A percentile compares a stretch with the other conserved stretches of the same genome.
phyloP scores from a whole-genome alignment of 2,329 filamentous ascomycete genomes.

The Aspergillus quadricinctus region DNA sequence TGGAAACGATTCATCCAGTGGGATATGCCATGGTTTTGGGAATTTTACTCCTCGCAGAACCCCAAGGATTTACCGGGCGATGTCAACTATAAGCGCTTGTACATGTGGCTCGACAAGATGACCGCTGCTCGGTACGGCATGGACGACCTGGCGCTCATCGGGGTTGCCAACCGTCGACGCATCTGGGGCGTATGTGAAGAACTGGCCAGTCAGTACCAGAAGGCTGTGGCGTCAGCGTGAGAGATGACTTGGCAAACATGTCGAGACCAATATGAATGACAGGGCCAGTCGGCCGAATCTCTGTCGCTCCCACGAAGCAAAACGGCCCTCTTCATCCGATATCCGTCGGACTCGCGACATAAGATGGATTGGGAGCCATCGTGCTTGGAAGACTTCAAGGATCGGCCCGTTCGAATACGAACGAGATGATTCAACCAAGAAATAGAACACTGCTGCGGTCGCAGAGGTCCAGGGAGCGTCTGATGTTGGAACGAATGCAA shows the following conservation, averaged over 20 bases:
- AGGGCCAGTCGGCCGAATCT: neutral
- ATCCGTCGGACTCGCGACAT: too few species aligned
- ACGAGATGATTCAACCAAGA: neutral
- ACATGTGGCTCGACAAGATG: constrained; percentile 13
- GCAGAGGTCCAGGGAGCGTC: too few species aligned
- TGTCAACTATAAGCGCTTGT: constrained; percentile 16
- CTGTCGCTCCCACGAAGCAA: too few species aligned
- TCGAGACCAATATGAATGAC: neutral
- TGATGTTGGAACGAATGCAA: too few species aligned
- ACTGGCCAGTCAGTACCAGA: constrained; percentile 11
- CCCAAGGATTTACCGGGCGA: neutral
- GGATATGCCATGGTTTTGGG: constrained; percentile 21
- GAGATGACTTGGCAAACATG: neutral
- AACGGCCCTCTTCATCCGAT: neutral
- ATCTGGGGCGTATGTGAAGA: constrained; percentile 18
- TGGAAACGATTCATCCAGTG: constrained; percentile 15
- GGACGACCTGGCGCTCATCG: constrained; percentile 13
- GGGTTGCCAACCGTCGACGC: constrained; percentile 15
- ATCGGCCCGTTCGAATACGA: neutral
- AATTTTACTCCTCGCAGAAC: constrained; percentile 5
- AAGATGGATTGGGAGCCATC: too few species aligned
- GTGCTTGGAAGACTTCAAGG: too few species aligned
- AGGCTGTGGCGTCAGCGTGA: neutral
- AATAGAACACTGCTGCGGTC: neutral
- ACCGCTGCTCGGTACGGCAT: constrained; percentile 15